phyloP scores from a whole-genome alignment of 352 stramenopile species.

The Globisporangium yorkense region DNA sequence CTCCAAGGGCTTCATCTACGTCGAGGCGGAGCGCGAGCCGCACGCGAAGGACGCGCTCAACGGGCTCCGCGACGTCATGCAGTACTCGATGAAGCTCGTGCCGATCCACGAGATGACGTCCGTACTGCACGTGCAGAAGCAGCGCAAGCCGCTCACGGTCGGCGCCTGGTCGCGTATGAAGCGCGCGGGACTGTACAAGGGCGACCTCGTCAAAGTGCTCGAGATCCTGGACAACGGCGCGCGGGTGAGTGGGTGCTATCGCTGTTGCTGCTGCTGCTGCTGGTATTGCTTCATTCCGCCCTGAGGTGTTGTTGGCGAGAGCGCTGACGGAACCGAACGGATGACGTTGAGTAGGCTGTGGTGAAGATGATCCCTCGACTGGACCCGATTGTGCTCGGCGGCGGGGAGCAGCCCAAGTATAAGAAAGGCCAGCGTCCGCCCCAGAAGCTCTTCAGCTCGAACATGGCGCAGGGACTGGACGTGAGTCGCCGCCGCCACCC shows the following conservation, averaged over 20 bases:
- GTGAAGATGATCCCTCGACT: slow-evolving; percentile 85
- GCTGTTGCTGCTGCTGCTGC: too few species aligned
- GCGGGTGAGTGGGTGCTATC: slow-evolving; percentile 24
- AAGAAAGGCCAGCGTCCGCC: slow-evolving; percentile 86
- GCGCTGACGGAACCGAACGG: too few species aligned
- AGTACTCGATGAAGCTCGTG: slow-evolving; percentile 88
- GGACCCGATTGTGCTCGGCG: slow-evolving; percentile 65
- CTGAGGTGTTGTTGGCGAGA: too few species aligned
- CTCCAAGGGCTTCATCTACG: slow-evolving; percentile 88
- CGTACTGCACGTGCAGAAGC: slow-evolving; percentile 83
- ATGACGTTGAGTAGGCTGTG: slow-evolving; percentile 32
- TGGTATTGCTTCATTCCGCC: too few species aligned
- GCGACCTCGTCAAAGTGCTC: slow-evolving; percentile 83
- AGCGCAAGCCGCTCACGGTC: slow-evolving; percentile 71
- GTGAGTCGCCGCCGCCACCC: slow-evolving; percentile 64
- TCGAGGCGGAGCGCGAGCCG: slow-evolving; percentile 82
- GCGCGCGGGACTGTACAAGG: slow-evolving; percentile 83
- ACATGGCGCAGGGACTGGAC: slow-evolving; percentile 59
- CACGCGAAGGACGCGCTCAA: slow-evolving; percentile 83
- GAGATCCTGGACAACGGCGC: slow-evolving; percentile 84
- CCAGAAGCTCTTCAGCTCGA: slow-evolving; percentile 77
- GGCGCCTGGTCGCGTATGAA: slow-evolving; percentile 85
- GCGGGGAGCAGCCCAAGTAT: slow-evolving; percentile 81
- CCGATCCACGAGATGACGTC: slow-evolving; percentile 89
- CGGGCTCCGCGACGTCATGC: slow-evolving; percentile 75